Evolutionary conservation across 148 eudicot genomes (phyloP).

Genomic region (Cornus florida): DNA sequence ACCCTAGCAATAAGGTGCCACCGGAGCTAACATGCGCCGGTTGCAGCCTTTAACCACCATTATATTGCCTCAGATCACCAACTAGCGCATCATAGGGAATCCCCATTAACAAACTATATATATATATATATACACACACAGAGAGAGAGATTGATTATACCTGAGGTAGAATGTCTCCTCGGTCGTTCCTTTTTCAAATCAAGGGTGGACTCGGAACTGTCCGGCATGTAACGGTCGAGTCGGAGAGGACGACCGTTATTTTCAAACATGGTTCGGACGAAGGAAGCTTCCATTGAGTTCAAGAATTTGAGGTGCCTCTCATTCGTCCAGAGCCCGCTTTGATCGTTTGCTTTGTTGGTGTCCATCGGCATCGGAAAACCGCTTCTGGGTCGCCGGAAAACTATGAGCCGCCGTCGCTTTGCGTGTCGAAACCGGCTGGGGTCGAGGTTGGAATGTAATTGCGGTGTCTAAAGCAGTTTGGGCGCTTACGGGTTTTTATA

Average conservation of each 20-base stretch:
- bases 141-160: slow-evolving; percentile 1
- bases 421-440: too few relatives aligned
- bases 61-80: neutral
- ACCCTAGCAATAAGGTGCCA: neutral
- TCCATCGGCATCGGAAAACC: slow-evolving; percentile 1
- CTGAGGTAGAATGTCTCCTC: slow-evolving; percentile 22
- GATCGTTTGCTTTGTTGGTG: neutral
- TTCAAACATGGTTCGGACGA: slow-evolving; percentile 46
- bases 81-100: neutral
- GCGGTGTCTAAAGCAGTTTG: neutral
- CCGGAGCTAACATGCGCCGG: neutral
- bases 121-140: neutral
- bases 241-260: slow-evolving; percentile 12
- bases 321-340: slow-evolving; percentile 45
- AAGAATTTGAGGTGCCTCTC: slow-evolving; percentile 55
- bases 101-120: neutral
- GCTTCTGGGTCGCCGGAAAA: neutral
- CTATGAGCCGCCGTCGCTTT: neutral
- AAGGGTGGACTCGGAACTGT: slow-evolving; percentile 59
- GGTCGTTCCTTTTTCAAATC: slow-evolving; percentile 28
- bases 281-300: slow-evolving; percentile 55
- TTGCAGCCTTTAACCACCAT: neutral
- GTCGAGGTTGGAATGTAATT: neutral
- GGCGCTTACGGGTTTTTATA: neutral
- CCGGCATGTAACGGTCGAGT: slow-evolving; percentile 58